Evolutionary conservation across 768 basidiomycete species (phyloP).

Genomic region (Agrocybe praecox): DNA sequence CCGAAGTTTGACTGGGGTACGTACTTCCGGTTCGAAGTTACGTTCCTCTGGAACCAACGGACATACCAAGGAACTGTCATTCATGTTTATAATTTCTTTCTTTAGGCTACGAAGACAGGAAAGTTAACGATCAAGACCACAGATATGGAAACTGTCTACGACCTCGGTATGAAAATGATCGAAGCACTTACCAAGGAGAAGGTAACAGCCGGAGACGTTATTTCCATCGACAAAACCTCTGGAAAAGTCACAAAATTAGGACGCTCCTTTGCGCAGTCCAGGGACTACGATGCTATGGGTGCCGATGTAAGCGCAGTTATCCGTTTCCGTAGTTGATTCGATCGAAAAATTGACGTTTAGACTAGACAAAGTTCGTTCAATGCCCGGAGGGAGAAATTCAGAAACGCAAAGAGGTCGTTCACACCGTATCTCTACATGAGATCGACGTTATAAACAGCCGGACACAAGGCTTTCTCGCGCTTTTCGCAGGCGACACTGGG

Average conservation of each 20-base stretch:
- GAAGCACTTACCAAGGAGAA: constrained; percentile 97
- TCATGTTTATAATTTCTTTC: constrained; percentile 1
- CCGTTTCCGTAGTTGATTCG: constrained; percentile 2
- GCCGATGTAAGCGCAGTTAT: constrained; percentile 75
- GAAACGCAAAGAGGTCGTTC: constrained; percentile 95
- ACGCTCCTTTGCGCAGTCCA: constrained; percentile 92
- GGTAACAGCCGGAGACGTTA: constrained; percentile 91
- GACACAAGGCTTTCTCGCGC: constrained; percentile 96
- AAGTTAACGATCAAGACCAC: constrained; percentile 97
- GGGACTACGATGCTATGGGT: constrained; percentile 99
- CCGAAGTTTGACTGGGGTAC: constrained; percentile 91
- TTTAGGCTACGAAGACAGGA: constrained; percentile 94
- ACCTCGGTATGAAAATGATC: constrained; percentile 99
- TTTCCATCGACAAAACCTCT: constrained; percentile 96
- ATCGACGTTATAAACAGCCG: constrained; percentile 99
- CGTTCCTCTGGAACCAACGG: constrained; percentile 10
- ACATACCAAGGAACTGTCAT: background rate
- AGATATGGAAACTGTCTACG: constrained; percentile 99
- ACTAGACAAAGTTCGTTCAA: constrained; percentile 95
- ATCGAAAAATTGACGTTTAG: constrained; percentile 4
- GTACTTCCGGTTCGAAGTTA: constrained; percentile 21
- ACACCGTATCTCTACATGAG: constrained; percentile 97
- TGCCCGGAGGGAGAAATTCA: constrained; percentile 98
- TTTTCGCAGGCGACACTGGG: constrained; percentile 95
- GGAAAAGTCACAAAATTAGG: constrained; percentile 97